phyloP scores from a whole-genome alignment of 345 rosid genomes.

The Eucalyptus fibrosa region DNA sequence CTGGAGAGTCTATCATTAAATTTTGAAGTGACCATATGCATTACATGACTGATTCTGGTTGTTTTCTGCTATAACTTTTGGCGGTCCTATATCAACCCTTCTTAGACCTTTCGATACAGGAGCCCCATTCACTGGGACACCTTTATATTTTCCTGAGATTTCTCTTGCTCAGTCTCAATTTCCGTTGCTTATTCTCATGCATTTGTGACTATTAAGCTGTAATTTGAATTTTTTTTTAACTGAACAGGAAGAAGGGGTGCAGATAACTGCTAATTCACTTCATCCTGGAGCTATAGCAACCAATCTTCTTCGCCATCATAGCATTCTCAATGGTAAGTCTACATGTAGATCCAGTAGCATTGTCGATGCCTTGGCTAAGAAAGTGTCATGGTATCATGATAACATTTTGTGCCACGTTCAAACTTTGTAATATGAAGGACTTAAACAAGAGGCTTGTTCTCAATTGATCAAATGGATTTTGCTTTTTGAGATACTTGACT shows the following conservation, averaged over 20 bases:
- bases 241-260: constrained; percentile 41
- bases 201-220: neutral
- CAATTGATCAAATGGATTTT: neutral
- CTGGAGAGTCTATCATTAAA: neutral
- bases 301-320: constrained; percentile 27
- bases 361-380: neutral
- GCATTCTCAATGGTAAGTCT: constrained; percentile 19
- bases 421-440: neutral
- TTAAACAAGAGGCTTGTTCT: neutral
- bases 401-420: neutral
- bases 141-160: neutral
- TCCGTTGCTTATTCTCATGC: neutral
- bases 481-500: neutral
- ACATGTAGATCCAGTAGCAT: neutral
- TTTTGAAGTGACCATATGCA: neutral
- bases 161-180: neutral
- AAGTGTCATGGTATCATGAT: neutral
- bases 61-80: neutral
- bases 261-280: constrained; percentile 54
- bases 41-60: neutral
- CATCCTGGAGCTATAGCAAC: constrained; percentile 66
- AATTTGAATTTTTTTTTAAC: neutral
- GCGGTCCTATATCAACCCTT: neutral
- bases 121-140: neutral
- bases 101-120: neutral